phyloP scores from a whole-genome alignment of 1,284 basidiomycete species.

The Ganoderma resinaceum region DNA sequence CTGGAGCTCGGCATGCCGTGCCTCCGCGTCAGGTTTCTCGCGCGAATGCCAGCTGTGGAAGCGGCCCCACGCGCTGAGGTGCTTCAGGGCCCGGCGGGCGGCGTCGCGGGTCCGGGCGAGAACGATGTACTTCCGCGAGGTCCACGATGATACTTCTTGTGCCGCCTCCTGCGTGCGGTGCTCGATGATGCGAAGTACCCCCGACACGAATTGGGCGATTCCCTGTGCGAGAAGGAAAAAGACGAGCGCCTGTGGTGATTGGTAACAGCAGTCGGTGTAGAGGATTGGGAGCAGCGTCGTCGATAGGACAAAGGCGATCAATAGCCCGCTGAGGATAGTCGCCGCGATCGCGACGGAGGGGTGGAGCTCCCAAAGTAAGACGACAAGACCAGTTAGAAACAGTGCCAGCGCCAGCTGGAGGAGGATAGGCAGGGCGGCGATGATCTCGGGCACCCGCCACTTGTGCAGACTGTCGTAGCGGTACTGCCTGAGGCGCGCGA shows the following conservation, averaged over 20 bases:
- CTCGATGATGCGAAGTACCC: slow-evolving; percentile 4
- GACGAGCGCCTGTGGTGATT: slow-evolving; percentile 35
- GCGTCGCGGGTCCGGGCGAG: slow-evolving; percentile 13
- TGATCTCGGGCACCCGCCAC: slow-evolving; percentile 28
- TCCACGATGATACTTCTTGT: slow-evolving; percentile 1
- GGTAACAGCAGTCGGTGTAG: slow-evolving; percentile 35
- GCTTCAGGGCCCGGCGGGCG: not conserved
- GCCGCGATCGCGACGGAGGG: slow-evolving; percentile 18
- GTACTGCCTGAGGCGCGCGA: slow-evolving; percentile 27
- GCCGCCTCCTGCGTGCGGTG: slow-evolving; percentile 4
- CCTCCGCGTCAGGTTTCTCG: slow-evolving; percentile 22
- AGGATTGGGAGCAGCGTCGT: slow-evolving; percentile 37
- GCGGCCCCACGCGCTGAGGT: not conserved
- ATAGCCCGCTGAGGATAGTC: slow-evolving; percentile 26
- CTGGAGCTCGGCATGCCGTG: slow-evolving; percentile 18
- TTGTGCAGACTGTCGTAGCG: slow-evolving; percentile 25
- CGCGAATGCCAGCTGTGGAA: slow-evolving; percentile 23
- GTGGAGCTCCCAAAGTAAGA: slow-evolving; percentile 26
- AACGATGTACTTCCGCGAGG: slow-evolving; percentile 7
- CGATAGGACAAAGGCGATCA: slow-evolving; percentile 26
- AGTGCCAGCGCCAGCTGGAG: slow-evolving; percentile 27
- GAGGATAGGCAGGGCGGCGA: slow-evolving; percentile 28
- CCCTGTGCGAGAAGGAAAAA: not conserved
- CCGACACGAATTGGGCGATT: slow-evolving; percentile 4
- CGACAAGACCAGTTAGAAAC: slow-evolving; percentile 29